Base-by-base conservation (phyloP, 352 stramenopile species). In the Phytophthora pisi region DNA sequence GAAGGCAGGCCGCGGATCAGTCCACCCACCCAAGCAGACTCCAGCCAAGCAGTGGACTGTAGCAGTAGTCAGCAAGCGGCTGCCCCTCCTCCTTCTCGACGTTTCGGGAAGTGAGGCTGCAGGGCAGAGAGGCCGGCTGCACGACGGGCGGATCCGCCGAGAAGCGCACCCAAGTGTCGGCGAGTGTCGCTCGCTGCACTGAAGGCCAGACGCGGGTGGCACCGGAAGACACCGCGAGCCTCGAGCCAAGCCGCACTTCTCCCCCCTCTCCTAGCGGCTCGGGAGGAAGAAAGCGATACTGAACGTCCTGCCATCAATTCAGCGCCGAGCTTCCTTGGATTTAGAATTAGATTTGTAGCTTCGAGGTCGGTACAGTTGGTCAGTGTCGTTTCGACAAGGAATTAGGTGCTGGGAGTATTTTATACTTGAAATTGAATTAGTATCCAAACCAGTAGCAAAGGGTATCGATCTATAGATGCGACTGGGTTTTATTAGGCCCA, bases 241-340 rank as follows among this genome's bases (percentile, higher is more conserved):
- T 45, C 15, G 31, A 8, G 31, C 31, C 31, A 38, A 38, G 31
- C 31, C 4, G 31, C 9, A 38, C 31, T 38, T 38, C 31, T 38
- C 31, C 31, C 31, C 8, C 8, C 31, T 38, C 31, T 13, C 8
- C 31, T 38, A 30, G 31, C 31, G 31, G 66, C 50, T 67, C 55
- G 55, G 24, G 57, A 67, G 51, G 16, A 55, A 70, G 51, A 74
- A 68, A 61, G 61, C 51, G 51, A 63, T 38, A 66, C 61, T 74
- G 65, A 54, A 15, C 18, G 8, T 36, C 24, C 47, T 62, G 51
- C 57, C 64, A 72, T 72, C 58, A 20, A 20, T 20, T 62, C 64
- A 66, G 62, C 45, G 40, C 56, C 13, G 34, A 40, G 34, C 26
- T 28, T 28, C 26, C 26, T 0, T 3, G 31, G 31, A 38, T 38